A percentile compares a stretch with the other conserved stretches of the same genome.
These are phyloP conservation scores for Acer campestre DNA, from an alignment of 345 rosid species.

Conservation along the genomic window DNA sequence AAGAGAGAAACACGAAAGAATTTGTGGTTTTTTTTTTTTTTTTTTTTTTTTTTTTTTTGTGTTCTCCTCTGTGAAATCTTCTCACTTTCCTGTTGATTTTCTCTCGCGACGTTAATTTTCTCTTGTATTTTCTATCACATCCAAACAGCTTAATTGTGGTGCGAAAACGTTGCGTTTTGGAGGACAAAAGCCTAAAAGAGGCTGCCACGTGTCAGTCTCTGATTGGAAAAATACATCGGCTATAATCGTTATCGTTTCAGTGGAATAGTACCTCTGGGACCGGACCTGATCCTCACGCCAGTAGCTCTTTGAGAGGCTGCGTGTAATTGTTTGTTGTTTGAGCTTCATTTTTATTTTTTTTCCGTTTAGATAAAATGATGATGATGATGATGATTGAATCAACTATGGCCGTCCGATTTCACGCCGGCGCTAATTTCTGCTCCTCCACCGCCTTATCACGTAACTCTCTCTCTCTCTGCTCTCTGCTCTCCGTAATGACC, in stretches of 20 bases:
- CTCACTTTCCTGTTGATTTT: neutral
- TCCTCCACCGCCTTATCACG: constrained; percentile 52
- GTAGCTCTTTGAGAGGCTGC: neutral
- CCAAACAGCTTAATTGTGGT: neutral
- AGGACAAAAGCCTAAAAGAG: neutral
- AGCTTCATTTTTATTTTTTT: neutral
- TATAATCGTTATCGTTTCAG: neutral
- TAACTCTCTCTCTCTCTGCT: constrained; percentile 27
- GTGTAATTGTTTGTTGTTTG: neutral
- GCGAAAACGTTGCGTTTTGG: neutral
- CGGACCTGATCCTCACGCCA: constrained; percentile 21
- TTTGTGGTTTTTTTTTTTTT: neutral
- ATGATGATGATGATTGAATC: constrained; percentile 59
- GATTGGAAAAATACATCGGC: neutral
- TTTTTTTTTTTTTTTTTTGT: neutral
- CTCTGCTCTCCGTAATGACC: neutral
- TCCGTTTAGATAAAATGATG: neutral
- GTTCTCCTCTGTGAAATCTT: neutral
- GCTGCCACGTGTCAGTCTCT: neutral
- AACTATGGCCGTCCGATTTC: constrained; percentile 66
- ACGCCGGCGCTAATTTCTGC: constrained; percentile 51
- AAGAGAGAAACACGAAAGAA: neutral
- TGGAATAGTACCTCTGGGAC: neutral
- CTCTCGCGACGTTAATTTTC: neutral
- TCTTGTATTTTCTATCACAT: neutral